Evolutionary conservation across 495 filamentous ascomycete species (phyloP), one percentile per base, ranked within the genome.

Genomic region (Articulospora tetracladia): DNA sequence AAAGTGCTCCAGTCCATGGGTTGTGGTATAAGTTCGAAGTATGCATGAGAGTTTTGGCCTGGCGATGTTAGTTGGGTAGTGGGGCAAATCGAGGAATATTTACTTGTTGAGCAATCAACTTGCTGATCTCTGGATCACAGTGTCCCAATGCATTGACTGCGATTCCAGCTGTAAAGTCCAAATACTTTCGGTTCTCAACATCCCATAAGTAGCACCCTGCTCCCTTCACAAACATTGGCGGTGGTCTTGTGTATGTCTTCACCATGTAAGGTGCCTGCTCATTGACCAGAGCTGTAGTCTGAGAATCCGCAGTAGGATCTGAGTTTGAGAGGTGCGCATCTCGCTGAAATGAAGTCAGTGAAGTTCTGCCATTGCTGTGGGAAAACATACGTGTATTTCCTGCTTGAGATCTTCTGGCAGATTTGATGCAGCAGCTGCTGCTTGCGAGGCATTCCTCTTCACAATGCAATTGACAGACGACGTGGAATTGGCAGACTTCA

Each of bases 11-110:
- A 2, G 88, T 95, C 92, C 93, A 97, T 22, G 86, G 86, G 73
- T 97, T 98, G 73, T 96, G 87, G 77, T 98, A 98, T 28, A 98
- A 83, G 72, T 98, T 98, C 3, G 91, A 96, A 50, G 88, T 85
- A 69, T 98, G 94, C 47, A 96, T 79, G 32, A 98, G 79, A 2
- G 86, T 91, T 63, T 87, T 78, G 39, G 90, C 79, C 87, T 90
- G 55, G 34, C 25, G 19, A 47, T 44, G 24, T 46, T 32, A 56
- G 48, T 54, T 7, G 27, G 27, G 36, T 32, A 24, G 54, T 27
- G 50, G 41, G 15, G 24, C 39, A 15, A 52, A 32, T 23, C 30
- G 36, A 55, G 50, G n/a, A 34, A 39, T n/a, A 26, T 71, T 50
- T 68, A 88, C 90, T 81, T 98, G 94, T 59, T 94, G 80, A 11